Base-by-base conservation (phyloP, 352 stramenopile genomes). In the Phytophthora agathidicida region DNA sequence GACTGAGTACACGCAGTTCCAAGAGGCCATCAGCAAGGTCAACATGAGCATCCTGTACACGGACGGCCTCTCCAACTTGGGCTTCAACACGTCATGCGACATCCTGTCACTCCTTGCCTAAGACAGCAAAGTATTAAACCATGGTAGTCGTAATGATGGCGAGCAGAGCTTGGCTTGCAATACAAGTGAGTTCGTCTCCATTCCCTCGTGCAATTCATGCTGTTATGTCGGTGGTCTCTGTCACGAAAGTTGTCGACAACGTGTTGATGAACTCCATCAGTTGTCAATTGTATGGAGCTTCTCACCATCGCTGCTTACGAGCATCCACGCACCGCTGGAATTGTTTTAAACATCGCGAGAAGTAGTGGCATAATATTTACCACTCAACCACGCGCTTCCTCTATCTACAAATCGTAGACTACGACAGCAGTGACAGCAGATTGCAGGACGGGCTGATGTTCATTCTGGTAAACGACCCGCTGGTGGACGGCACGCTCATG, bases 1-100 rank as follows among this genome's bases (percentile, higher is more conserved):
- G 36, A 82, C 73, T 9, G 35, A 71, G 45, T 65, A 74, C 30
- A 53, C 57, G n/a, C 54, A 77, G 27, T 74, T 85, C 46, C 26
- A 65, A 13, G 60, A 71, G 20, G 77, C 73, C n/a, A 68, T 85
- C 33, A 51, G 45, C 36, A 65, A 60, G 28, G 57, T 85, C 39
- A 85, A 88, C 60, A 81, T 85, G 64, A 85, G 70, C 49, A 63
- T 88, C 43, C 45, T 82, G n/a, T 88, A 88, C 74, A 85, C 66
- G 41, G 77, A 82, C 26, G 72, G 69, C 8, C 60, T 85, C 26
- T 43, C 43, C 19, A 88, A 64, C 26, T 31, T 88, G 24, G 37
- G 35, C 11, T 41, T 81, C 44, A 75, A 72, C 56, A 60, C 41
- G 10, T 77, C 68, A 16, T 77, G 68, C 60, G 32, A 77, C 35